phyloP scores from a whole-genome alignment of 192 early-diverging fungal species.

The Dimargaris xerosporica region DNA sequence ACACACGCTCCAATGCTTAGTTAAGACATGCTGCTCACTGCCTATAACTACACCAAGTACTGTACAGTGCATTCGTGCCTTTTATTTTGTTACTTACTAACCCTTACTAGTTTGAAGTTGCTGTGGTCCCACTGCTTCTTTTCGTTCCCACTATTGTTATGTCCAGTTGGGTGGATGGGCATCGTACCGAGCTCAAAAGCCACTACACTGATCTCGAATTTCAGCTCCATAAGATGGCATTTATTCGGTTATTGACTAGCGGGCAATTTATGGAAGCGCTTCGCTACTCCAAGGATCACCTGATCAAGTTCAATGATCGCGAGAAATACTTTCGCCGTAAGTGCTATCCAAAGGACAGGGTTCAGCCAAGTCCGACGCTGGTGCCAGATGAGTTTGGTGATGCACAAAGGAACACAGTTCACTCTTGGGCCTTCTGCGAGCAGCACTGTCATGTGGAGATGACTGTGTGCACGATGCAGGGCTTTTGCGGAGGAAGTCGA shows the following conservation, averaged over 20 bases:
- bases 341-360: neutral
- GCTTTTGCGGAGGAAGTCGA: too few relatives aligned
- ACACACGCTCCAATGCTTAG: too few relatives aligned
- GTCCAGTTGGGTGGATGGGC: conserved; percentile 50
- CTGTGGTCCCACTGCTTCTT: too few relatives aligned
- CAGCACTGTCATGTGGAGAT: too few relatives aligned
- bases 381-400: too few relatives aligned
- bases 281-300: conserved; percentile 52
- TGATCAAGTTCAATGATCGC: conserved; percentile 41
- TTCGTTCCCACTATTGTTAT: neutral
- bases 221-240: conserved; percentile 61
- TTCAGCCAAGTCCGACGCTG: too few relatives aligned
- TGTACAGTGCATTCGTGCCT: neutral
- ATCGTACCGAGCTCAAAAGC: conserved; percentile 37
- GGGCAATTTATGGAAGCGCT: conserved; percentile 40
- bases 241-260: conserved; percentile 51
- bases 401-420: too few relatives aligned
- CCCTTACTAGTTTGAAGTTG: too few relatives aligned
- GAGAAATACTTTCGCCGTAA: conserved; percentile 19
- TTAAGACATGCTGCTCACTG: neutral
- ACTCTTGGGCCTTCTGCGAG: too few relatives aligned
- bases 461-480: too few relatives aligned
- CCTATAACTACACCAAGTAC: neutral
- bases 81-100: neutral
- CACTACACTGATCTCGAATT: conserved; percentile 67